A percentile compares a stretch with the other conserved stretches of the same genome.
Conservation (phyloP, 345 rosid species). For the Eucalyptus pauciflora region DNA sequence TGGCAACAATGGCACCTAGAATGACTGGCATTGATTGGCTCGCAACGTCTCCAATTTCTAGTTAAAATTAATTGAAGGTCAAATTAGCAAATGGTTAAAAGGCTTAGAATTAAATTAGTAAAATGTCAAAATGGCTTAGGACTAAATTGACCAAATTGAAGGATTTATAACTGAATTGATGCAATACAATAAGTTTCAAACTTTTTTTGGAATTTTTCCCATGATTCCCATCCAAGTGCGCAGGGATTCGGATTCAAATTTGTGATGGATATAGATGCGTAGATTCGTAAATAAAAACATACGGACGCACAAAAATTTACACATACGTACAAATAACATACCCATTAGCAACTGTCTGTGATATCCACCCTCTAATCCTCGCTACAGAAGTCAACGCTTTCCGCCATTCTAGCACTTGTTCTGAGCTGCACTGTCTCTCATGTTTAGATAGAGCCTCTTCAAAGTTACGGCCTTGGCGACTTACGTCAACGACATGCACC, state of each 20-base stretch:
- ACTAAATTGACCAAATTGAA: no score
- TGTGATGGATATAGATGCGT: not conserved
- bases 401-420: not conserved
- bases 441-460: not conserved
- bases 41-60: fast-evolving
- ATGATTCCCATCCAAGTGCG: not conserved
- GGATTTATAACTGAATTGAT: no score
- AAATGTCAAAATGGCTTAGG: no score
- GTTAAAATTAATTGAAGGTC: no score
- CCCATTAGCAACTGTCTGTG: not conserved
- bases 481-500: not conserved
- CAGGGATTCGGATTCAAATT: not conserved
- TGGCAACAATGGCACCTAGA: no score
- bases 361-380: not conserved
- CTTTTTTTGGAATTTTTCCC: no score
- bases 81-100: no score
- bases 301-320: not conserved
- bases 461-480: not conserved
- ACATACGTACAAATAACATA: not conserved
- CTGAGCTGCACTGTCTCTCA: not conserved
- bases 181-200: no score
- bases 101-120: no score
- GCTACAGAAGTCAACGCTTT: not conserved
- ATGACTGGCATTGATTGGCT: fast-evolving
- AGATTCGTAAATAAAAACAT: not conserved